Conservation (phyloP, 2,329 filamentous ascomycete species). For the Botrytis squamosa region DNA sequence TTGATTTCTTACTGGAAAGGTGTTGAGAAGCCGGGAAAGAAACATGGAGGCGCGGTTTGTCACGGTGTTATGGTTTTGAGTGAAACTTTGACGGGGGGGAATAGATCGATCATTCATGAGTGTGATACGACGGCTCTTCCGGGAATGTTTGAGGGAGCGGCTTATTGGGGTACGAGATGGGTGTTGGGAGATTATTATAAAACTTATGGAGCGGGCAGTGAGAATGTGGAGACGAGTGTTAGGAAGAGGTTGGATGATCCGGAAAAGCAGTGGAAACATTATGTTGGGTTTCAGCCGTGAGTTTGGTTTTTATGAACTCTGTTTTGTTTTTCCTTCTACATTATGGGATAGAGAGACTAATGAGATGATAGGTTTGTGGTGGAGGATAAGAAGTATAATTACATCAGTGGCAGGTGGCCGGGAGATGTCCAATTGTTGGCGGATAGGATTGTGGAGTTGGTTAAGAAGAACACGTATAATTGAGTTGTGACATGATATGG, state of each 20-base stretch:
- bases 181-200: conserved; percentile 57
- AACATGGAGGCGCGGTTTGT: conserved; percentile 50
- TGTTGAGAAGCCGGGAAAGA: conserved; percentile 46
- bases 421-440: conserved; percentile 46
- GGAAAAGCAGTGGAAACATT: conserved; percentile 46
- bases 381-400: conserved; percentile 50
- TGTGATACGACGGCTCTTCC: conserved; percentile 51
- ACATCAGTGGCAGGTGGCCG: conserved; percentile 49
- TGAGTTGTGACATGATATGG: background rate
- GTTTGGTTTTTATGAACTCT: conserved; percentile 28
- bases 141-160: conserved; percentile 48
- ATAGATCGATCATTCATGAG: conserved; percentile 47
- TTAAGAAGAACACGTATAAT: conserved; percentile 34
- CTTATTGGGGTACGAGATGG: conserved; percentile 49
- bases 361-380: conserved; percentile 45
- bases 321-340: background rate
- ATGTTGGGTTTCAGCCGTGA: conserved; percentile 45
- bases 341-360: background rate
- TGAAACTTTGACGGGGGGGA: conserved; percentile 38
- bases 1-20: conserved; percentile 49
- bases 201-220: conserved; percentile 52
- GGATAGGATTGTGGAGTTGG: conserved; percentile 45
- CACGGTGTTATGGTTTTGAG: conserved; percentile 54
- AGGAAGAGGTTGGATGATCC: conserved; percentile 45
- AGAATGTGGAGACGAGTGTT: conserved; percentile 49